These are phyloP conservation scores for Xylaria sp. DNA, from an alignment of 2,329 filamentous ascomycete species.

Conservation along the genomic window DNA sequence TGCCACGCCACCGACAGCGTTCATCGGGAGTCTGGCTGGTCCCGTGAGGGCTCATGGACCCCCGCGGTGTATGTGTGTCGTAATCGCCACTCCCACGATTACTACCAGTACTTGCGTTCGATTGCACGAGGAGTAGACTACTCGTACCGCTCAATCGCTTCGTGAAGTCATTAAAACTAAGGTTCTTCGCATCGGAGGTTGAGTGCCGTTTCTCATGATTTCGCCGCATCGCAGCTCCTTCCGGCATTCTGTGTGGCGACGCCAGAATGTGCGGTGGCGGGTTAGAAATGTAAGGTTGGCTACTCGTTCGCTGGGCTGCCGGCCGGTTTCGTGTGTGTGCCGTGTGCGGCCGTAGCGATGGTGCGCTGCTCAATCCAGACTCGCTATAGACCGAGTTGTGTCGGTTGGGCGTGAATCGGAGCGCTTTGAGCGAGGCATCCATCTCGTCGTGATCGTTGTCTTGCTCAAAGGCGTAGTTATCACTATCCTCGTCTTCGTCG, in stretches of 20 bases:
- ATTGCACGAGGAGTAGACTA: constrained; percentile 64
- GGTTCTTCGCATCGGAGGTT: constrained; percentile 59
- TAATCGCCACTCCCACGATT: constrained; percentile 55
- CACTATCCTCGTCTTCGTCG: constrained; percentile 49
- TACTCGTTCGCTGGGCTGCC: constrained; percentile 52
- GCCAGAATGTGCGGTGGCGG: constrained; percentile 32
- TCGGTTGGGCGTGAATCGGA: constrained; percentile 57
- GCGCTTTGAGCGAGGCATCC: constrained; percentile 54
- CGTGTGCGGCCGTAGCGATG: constrained; percentile 57
- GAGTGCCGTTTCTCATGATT: constrained; percentile 57
- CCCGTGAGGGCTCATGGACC: constrained; percentile 41
- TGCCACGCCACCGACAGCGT: constrained; percentile 62
- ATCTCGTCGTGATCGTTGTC: constrained; percentile 44
- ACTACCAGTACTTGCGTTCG: constrained; percentile 57
- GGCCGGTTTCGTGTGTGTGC: constrained; percentile 57
- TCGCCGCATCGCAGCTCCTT: constrained; percentile 32
- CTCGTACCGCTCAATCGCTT: constrained; percentile 66
- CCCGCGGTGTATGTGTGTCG: constrained; percentile 48
- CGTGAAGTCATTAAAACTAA: constrained; percentile 67
- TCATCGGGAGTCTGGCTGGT: constrained; percentile 47
- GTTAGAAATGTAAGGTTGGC: constrained; percentile 52
- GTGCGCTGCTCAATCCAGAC: constrained; percentile 40
- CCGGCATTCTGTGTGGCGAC: constrained; percentile 25
- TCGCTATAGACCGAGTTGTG: constrained; percentile 44
- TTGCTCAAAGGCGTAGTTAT: constrained; percentile 45